Evolutionary conservation across 106 monocot genomes (phyloP), one percentile per base, ranked within the genome.

Genomic region (Dactylorhiza incarnata): DNA sequence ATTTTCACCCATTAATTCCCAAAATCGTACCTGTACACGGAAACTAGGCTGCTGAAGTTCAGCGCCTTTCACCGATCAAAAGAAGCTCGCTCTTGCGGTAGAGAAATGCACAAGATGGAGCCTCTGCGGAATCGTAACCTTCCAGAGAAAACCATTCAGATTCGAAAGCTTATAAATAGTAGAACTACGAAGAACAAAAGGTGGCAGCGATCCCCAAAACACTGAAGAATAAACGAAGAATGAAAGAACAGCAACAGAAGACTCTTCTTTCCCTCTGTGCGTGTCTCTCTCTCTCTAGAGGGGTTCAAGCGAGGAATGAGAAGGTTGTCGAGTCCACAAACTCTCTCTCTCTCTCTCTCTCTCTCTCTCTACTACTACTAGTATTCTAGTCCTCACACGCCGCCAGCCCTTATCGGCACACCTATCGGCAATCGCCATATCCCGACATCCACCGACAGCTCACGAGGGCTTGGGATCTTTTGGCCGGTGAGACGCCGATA

Each of bases 21-120:
- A 76, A 59, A n/a, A 24, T 15, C 14, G 7, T 2, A 47, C 43
- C n/a, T 44, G 19, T 20, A 13, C 13, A 8, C 29, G 9, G 25
- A 12, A 63, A 63, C 48, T 63, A 16, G 46, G 0, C 59, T 37
- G 3, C 37, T 37, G 9, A 61, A 48, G 5, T 49, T 20, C 15
- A 25, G 13, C 49, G 25, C 49, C 13, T 3, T 45, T 49, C 5
- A 68, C 49, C 45, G 23, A 56, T 45, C 58, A 23, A 46, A 72
- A 48, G 9, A 51, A 73, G 3, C 9, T 20, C 45, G 0, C 73
- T 16, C 48, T 46, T 13, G 5, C 49, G 0, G 53, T 7, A 47
- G 15, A 22, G 16, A 68, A 46, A 53, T 53, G 54, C 15, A 68
- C 53, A 81, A 37, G 81, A 59, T 19, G 51, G 70, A 81, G 71